Percentiles rank a stretch among this genome's conserved stretches.
Evolutionary conservation across 1,284 basidiomycete genomes (phyloP).

Genomic region (Puccinia hordei): DNA sequence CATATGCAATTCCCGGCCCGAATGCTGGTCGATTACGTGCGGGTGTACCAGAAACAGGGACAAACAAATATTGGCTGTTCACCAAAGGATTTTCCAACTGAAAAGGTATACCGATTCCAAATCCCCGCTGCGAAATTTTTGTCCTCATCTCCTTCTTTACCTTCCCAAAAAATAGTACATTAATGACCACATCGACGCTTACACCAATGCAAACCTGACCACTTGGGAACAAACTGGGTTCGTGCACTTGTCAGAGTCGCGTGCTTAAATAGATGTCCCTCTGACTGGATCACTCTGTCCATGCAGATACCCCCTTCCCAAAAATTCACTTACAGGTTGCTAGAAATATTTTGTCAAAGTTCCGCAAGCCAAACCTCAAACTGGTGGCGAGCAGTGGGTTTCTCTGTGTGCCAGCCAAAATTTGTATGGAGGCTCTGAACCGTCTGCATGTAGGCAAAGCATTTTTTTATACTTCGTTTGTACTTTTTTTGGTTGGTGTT

Average conservation of each 20-base stretch:
- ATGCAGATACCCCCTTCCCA: constrained; percentile 13
- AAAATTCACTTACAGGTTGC: constrained; percentile 23
- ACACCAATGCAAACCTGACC: constrained; percentile 49
- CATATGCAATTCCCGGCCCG: constrained; percentile 23
- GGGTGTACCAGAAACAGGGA: constrained; percentile 47
- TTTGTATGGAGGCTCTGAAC: no score
- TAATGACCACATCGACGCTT: constrained; percentile 42
- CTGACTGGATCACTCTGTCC: background rate
- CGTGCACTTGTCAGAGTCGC: background rate
- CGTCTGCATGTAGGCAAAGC: no score
- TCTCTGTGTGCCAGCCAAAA: no score
- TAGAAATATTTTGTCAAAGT: background rate
- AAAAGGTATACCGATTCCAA: constrained; percentile 12
- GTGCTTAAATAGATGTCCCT: background rate
- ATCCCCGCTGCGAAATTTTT: background rate
- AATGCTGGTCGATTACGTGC: constrained; percentile 49
- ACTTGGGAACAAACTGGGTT: constrained; percentile 50
- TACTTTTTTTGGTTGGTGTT: no score
- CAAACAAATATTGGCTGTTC: constrained; percentile 47
- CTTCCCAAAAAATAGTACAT: constrained; percentile 32
- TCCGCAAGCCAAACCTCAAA: no score
- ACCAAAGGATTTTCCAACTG: constrained; percentile 45
- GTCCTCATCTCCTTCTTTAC: background rate
- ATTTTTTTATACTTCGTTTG: no score
- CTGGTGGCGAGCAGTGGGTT: no score